Conservation (phyloP, 2,329 filamentous ascomycete genomes). For the Ceratocystis eucalypticola region DNA sequence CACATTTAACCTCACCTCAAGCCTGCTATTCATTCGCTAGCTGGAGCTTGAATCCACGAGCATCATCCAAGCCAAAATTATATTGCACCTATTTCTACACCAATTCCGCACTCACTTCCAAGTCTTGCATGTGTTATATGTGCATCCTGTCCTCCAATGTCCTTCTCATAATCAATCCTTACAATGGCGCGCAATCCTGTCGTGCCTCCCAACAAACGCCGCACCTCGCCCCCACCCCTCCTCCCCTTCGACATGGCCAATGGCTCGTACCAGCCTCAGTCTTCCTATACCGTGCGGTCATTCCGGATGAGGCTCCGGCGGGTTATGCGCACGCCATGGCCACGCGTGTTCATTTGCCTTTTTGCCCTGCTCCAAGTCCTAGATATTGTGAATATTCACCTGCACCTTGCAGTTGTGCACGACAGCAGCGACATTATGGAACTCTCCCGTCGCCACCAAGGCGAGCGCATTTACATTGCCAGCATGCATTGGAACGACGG, state of each 20-base stretch:
- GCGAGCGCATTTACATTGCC: conserved; percentile 48
- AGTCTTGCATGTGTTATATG: not conserved
- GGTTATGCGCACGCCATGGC: conserved; percentile 27
- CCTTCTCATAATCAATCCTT: not conserved
- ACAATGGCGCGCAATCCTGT: conserved; percentile 9
- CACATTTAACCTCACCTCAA: conserved; percentile 12
- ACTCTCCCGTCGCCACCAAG: conserved; percentile 22
- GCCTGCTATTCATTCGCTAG: not conserved
- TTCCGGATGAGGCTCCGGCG: conserved; percentile 28
- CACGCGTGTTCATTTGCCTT: conserved; percentile 27
- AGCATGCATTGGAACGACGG: conserved; percentile 58
- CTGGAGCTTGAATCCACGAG: not conserved
- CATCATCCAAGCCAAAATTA: not conserved
- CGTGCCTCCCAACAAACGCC: conserved; percentile 5
- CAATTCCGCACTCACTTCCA: not conserved
- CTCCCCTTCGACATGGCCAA: conserved; percentile 15
- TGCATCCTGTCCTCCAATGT: not conserved
- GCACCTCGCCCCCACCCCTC: conserved; percentile 17
- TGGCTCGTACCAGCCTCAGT: conserved; percentile 12
- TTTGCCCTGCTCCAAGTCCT: conserved; percentile 29
- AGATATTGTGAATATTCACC: conserved; percentile 30
- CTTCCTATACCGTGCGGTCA: not conserved
- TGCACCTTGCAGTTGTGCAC: conserved; percentile 22
- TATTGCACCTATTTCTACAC: not conserved
- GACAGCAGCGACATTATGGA: conserved; percentile 15